Evolutionary conservation across 2,329 filamentous ascomycete genomes (phyloP), one percentile per base, ranked within the genome.

Genomic region (Cladophialophora chaetospira): DNA sequence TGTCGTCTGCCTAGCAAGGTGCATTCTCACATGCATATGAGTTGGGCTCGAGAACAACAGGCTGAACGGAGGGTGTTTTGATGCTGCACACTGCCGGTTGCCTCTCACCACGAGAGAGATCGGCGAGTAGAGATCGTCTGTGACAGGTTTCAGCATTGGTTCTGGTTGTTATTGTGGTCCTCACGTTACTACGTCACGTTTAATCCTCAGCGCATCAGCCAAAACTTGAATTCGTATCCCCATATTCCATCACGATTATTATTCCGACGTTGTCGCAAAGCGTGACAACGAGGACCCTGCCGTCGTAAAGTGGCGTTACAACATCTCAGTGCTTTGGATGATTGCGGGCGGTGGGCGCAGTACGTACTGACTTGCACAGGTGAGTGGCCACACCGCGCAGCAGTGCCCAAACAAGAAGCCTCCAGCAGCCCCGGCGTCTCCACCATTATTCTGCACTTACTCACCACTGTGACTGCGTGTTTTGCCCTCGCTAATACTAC

Each of bases 401-500:
- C 10, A 8, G 5, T 21, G 19, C 42, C 42, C n/a, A 25, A 25
- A 19, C 17, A 28, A 28, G 11, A 5, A 6, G 42, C 42, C 11
- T 13, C 19, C 35, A 8, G 6, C 9, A 38, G 23, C 9, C 23
- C 8, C 21, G 17, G 9, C 17, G 23, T 25, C 19, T 17, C 23
- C 21, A 44, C 19, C 42, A 28, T n/a, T 23, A 10, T 10, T n/a
- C 42, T 44, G 19, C 40, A 44, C 40, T 44, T 43, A 43, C 40
- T 50, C 35, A 31, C 36, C 47, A 51, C 35, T 42, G n/a, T n/a
- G 35, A 42, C 35, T 51, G 48, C 48, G 42, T 51, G 48, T 44
- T 51, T 51, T 42, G 47, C 36, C 48, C 36, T 51, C 48, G 35
- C 48, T 51, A 51, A 51, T 28, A 51, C 48, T 51, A 51, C 48